Conservation (phyloP, 148 eudicot genomes). For the Persicaria maculosa region DNA sequence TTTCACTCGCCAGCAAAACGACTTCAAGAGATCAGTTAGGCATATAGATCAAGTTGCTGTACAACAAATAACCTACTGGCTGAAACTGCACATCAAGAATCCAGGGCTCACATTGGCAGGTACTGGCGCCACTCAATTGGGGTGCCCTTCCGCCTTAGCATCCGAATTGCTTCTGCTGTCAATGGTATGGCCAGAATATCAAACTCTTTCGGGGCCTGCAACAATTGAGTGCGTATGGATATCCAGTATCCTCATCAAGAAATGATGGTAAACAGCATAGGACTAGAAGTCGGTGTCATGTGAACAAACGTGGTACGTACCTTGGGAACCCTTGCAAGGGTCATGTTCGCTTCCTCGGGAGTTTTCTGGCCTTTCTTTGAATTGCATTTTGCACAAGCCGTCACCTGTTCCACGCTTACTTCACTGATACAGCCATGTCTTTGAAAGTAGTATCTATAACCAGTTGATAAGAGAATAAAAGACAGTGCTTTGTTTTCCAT, state of each 20-base stretch:
- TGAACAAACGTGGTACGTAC: conserved; percentile 23
- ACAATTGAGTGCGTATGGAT: background rate
- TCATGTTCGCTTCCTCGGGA: conserved; percentile 75
- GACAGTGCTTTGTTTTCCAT: background rate
- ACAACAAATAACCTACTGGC: conserved; percentile 7
- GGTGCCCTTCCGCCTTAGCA: conserved; percentile 65
- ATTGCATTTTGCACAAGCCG: conserved; percentile 89
- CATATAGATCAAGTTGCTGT: conserved; percentile 5
- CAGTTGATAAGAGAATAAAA: background rate
- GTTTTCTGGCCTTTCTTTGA: conserved; percentile 90
- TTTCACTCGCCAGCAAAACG: background rate
- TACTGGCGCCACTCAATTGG: conserved; percentile 89
- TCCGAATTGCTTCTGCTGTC: conserved; percentile 55
- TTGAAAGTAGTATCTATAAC: background rate
- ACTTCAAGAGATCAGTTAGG: background rate
- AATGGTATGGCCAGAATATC: conserved; percentile 84
- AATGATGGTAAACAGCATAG: background rate
- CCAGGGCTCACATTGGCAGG: conserved; percentile 31
- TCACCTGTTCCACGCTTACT: conserved; percentile 38
- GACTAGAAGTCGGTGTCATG: background rate
- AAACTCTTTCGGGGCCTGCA: conserved; percentile 81
- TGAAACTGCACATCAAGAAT: conserved; percentile 15
- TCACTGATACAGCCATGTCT: background rate
- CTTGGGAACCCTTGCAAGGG: conserved; percentile 66
- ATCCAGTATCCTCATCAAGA: background rate